A percentile compares a stretch with the other conserved stretches of the same genome.
Evolutionary conservation across 495 filamentous ascomycete species (phyloP).

Genomic region (Xylaria bambusicola): DNA sequence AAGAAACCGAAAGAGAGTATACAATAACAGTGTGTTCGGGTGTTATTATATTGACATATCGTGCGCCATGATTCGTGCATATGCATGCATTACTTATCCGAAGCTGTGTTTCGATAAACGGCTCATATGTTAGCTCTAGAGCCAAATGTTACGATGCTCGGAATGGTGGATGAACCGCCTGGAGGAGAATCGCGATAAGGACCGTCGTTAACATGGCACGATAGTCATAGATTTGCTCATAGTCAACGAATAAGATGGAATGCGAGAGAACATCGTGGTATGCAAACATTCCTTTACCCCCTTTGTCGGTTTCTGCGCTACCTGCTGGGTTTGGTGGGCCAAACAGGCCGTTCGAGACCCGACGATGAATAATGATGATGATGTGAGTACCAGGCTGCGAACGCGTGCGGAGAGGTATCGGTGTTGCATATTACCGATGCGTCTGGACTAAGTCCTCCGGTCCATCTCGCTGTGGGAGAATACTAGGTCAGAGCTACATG

Average conservation of each 20-base stretch:
- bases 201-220: not conserved
- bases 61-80: not conserved
- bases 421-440: too few species aligned
- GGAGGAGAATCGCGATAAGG: not conserved
- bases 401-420: not conserved
- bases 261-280: not conserved
- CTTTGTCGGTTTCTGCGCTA: too few species aligned
- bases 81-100: not conserved
- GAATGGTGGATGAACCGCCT: not conserved
- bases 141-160: too few species aligned
- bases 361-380: not conserved
- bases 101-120: not conserved
- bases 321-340: not conserved
- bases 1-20: not conserved
- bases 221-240: not conserved
- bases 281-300: too few species aligned
- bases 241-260: not conserved
- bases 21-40: not conserved
- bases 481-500: too few species aligned
- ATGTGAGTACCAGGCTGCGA: too few species aligned
- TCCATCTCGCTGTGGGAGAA: too few species aligned
- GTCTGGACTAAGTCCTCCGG: too few species aligned
- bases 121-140: not conserved
- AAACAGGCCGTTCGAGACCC: constrained; percentile 2
- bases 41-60: not conserved